These are phyloP conservation scores for Penicillium antarcticum DNA, from an alignment of 495 filamentous ascomycete species.

Conservation along the genomic window DNA sequence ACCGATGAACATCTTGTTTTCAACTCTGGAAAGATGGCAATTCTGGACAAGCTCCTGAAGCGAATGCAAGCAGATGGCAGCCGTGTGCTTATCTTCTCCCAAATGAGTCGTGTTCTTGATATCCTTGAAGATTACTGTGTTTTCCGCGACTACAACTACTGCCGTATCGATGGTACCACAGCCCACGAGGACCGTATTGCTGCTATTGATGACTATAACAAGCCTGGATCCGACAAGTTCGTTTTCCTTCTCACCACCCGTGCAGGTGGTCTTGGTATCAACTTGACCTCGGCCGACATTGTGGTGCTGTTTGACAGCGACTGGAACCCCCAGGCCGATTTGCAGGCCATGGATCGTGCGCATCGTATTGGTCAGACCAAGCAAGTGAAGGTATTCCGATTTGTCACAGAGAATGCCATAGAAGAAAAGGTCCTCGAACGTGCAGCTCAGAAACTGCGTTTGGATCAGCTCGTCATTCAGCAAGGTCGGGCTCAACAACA, in stretches of 20 bases:
- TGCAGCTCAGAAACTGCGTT: slow-evolving; percentile 92
- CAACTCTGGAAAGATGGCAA: slow-evolving; percentile 96
- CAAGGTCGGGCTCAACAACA: slow-evolving; percentile 94
- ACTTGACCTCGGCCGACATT: slow-evolving; percentile 92
- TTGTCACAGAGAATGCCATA: slow-evolving; percentile 96
- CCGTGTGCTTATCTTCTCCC: slow-evolving; percentile 95
- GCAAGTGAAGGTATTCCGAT: slow-evolving; percentile 92
- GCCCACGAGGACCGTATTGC: slow-evolving; percentile 97
- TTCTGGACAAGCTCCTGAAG: slow-evolving; percentile 88
- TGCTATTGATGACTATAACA: slow-evolving; percentile 98
- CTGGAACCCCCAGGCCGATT: slow-evolving; percentile 98
- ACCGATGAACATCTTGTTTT: slow-evolving; percentile 94
- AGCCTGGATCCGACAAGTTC: slow-evolving; percentile 91
- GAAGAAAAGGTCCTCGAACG: slow-evolving; percentile 98
- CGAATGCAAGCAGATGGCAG: slow-evolving; percentile 82
- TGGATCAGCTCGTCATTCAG: slow-evolving; percentile 99
- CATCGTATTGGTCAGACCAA: slow-evolving; percentile 99
- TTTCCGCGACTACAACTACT: slow-evolving; percentile 91
- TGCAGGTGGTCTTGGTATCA: slow-evolving; percentile 97
- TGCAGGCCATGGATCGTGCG: slow-evolving; percentile 98
- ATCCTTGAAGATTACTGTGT: slow-evolving; percentile 99
- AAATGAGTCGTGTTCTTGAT: slow-evolving; percentile 97
- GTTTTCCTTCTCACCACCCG: slow-evolving; percentile 96
- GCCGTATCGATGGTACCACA: slow-evolving; percentile 95
- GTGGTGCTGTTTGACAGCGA: slow-evolving; percentile 98